Base-by-base conservation (phyloP, 2,329 filamentous ascomycete genomes). In the Colletotrichum sojae region DNA sequence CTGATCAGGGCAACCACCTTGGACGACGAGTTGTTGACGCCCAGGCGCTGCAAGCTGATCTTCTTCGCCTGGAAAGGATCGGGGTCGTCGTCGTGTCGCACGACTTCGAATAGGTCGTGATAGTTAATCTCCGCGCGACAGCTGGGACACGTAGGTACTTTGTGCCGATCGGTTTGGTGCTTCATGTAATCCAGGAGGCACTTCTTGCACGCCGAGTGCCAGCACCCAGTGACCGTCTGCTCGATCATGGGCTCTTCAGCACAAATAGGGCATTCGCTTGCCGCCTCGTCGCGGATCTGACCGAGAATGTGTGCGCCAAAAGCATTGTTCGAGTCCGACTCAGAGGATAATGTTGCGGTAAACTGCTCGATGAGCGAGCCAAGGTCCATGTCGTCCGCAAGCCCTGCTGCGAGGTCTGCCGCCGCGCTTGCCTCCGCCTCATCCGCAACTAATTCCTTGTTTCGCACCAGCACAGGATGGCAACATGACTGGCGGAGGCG, bases 361-460 rank as follows among this genome's bases (percentile, higher is more conserved):
- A 99, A 99, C 5, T 91, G 90, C 71, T 93, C 89, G 59, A 99
- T 94, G 1, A 99, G 85, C 31, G 92, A 90, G 71, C 94, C 91
- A 1, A 99, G 87, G 74, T 99, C 96, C 94, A 99, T 98, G 72
- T 99, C 95, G 75, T 99, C 96, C 4, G 92, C 92, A 1, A 99
- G 83, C 0, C 94, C 94, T 40, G 92, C 94, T 0, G 89, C 90
- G 13, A 92, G 89, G 76, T 98, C 94, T 0, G 92, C 92, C 1
- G 91, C 90, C 1, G 91, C 89, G 1, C 90, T 91, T 0, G 94
- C 94, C 69, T 95, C 92, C 74, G 94, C 91, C 79, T 98, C 96
- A 64, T 98, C 95, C 1, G 94, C 91, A 4, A 97, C 91, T 5
- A 97, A 85, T 3, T 91, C 90, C 73, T 92, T 91, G 76, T 97